phyloP scores from a whole-genome alignment of 163 green algal species.

The Chlamydomonas reinhardtii region DNA sequence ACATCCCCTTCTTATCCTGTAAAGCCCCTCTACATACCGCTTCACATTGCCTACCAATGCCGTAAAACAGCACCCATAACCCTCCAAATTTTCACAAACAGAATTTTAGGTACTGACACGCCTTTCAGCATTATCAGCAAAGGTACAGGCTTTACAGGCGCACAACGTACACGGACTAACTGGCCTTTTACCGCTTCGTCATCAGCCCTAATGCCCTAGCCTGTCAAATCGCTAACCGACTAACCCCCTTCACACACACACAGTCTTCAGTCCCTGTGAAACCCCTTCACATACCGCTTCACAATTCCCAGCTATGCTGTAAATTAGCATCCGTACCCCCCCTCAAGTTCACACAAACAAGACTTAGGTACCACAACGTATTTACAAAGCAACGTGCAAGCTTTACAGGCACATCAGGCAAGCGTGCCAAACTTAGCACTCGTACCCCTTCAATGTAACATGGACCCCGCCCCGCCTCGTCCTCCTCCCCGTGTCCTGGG shows the following conservation, averaged over 20 bases:
- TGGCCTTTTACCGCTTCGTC: background rate
- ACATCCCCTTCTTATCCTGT: constrained; percentile 6
- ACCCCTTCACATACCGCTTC: background rate
- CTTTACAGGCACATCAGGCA: too few species aligned
- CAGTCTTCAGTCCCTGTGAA: background rate
- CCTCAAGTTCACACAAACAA: too few species aligned
- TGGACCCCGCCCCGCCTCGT: too few species aligned
- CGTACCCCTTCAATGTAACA: too few species aligned
- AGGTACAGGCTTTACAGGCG: constrained; percentile 6
- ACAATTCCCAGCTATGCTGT: too few species aligned
- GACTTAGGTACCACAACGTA: too few species aligned
- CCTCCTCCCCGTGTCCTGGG: too few species aligned
- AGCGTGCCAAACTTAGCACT: too few species aligned
- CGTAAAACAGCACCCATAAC: background rate
- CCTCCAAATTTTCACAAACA: constrained; percentile 11
- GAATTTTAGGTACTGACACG: constrained; percentile 24
- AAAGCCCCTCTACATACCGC: constrained; percentile 11
- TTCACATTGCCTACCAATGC: constrained; percentile 1
- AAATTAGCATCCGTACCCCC: too few species aligned
- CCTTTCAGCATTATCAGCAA: constrained; percentile 10
- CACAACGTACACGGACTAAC: constrained; percentile 5
- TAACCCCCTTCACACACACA: background rate
- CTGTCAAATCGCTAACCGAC: background rate
- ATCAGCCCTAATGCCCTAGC: background rate
- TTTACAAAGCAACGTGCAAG: too few species aligned